Conservation (phyloP, 768 basidiomycete species). For the Vararia minispora region DNA sequence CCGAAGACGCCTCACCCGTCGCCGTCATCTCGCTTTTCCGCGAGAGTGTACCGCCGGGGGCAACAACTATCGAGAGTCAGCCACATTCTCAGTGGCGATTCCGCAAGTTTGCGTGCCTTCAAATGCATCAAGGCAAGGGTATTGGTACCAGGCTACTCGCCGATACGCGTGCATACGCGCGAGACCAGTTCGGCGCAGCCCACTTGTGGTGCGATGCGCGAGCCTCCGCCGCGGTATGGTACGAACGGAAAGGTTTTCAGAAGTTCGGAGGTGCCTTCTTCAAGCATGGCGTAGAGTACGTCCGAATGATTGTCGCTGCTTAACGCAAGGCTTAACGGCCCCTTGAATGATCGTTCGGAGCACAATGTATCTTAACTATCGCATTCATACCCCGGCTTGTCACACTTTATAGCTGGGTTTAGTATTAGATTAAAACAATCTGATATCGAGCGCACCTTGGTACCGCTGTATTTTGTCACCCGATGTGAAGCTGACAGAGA, state of each 20-base stretch:
- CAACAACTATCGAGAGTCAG: neutral
- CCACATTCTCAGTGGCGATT: constrained; percentile 26
- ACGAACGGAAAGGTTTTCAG: constrained; percentile 37
- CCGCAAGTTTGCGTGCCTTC: constrained; percentile 51
- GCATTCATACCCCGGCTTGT: too few species aligned
- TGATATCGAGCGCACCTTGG: too few species aligned
- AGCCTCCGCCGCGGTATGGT: constrained; percentile 34
- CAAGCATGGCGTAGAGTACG: constrained; percentile 44
- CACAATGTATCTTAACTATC: too few species aligned
- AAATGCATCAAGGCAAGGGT: constrained; percentile 38
- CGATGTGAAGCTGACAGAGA: too few species aligned
- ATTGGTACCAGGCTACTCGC: constrained; percentile 39
- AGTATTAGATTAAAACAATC: too few species aligned
- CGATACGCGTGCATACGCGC: constrained; percentile 27
- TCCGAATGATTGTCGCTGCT: constrained; percentile 42
- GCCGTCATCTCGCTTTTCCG: constrained; percentile 49
- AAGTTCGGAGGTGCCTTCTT: constrained; percentile 40
- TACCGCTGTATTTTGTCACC: too few species aligned
- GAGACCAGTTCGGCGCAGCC: constrained; percentile 27
- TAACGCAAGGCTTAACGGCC: too few species aligned
- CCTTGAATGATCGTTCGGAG: too few species aligned
- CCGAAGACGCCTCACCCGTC: constrained; percentile 24
- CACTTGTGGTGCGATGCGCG: constrained; percentile 53
- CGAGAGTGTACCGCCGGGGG: constrained; percentile 24
- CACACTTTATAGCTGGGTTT: too few species aligned